phyloP scores from a whole-genome alignment of 176 grass and related monocot species.

The Poa pratensis region DNA sequence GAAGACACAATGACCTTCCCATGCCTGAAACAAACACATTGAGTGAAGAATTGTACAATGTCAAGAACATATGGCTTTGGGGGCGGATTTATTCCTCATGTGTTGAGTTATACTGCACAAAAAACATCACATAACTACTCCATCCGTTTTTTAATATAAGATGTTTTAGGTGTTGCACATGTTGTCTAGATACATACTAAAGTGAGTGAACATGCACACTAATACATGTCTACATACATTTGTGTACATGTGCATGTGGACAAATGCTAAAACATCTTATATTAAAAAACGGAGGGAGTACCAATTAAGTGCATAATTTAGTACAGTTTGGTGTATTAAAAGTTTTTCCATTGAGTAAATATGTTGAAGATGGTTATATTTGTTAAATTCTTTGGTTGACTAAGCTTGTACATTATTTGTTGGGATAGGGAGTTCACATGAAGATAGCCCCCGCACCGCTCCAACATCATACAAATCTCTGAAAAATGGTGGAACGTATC shows the following conservation, averaged over 20 bases:
- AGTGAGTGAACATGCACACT: no score
- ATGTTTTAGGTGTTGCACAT: no score
- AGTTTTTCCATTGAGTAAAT: not conserved
- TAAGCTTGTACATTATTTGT: constrained; percentile 15
- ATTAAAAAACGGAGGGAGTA: no score
- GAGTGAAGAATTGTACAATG: not conserved
- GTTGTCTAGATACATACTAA: no score
- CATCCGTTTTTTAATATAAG: no score
- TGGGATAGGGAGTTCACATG: constrained; percentile 49
- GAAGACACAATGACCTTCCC: not conserved
- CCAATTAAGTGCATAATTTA: not conserved
- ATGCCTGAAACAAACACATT: not conserved
- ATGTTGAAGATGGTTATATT: not conserved
- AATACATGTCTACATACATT: no score
- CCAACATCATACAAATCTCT: constrained; percentile 42
- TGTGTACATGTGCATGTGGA: no score
- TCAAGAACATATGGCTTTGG: constrained; percentile 5
- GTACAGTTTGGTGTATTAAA: not conserved
- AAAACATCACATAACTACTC: constrained; percentile 2
- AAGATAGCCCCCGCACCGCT: constrained; percentile 25
- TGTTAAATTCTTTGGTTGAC: constrained; percentile 20
- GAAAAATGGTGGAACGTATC: constrained; percentile 40
- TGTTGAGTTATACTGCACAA: constrained; percentile 6
- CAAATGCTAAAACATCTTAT: no score
- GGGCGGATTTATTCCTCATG: not conserved